These are phyloP conservation scores for Murraya koenigii DNA, from an alignment of 345 rosid genomes.

Conservation along the genomic window DNA sequence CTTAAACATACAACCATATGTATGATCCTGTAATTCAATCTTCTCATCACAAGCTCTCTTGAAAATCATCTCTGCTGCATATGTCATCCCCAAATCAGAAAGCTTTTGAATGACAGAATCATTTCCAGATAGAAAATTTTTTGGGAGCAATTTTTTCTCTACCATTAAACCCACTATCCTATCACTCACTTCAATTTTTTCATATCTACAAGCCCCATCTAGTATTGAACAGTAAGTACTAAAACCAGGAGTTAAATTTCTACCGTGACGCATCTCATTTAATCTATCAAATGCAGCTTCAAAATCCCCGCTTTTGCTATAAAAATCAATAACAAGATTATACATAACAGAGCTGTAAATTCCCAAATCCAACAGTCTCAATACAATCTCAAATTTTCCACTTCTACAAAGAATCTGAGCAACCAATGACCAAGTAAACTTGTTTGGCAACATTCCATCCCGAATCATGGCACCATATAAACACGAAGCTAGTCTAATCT, in stretches of 20 bases:
- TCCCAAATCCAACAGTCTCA: slow-evolving; percentile 43
- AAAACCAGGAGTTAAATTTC: slow-evolving; percentile 45
- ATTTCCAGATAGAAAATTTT: slow-evolving; percentile 2
- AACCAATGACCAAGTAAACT: slow-evolving; percentile 47
- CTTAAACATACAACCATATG: slow-evolving; percentile 53
- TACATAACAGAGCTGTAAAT: slow-evolving; percentile 48
- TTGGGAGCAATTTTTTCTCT: slow-evolving; percentile 39
- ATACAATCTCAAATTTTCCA: slow-evolving; percentile 44
- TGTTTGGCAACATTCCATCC: slow-evolving; percentile 35
- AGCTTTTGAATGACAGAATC: slow-evolving; percentile 51
- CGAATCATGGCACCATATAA: slow-evolving; percentile 53
- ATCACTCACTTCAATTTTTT: slow-evolving; percentile 39
- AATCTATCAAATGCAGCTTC: slow-evolving; percentile 38
- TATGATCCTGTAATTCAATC: slow-evolving; percentile 31
- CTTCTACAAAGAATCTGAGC: slow-evolving; percentile 46
- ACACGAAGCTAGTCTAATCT: slow-evolving; percentile 50
- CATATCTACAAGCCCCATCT: slow-evolving; percentile 60
- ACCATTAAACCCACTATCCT: slow-evolving; percentile 39
- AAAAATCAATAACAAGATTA: slow-evolving; percentile 46
- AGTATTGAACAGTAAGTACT: slow-evolving; percentile 48
- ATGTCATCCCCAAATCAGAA: slow-evolving; percentile 47
- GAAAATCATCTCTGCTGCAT: slow-evolving; percentile 59
- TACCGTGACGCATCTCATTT: slow-evolving; percentile 43
- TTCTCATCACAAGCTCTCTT: slow-evolving; percentile 39
- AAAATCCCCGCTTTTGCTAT: slow-evolving; percentile 50